Base-by-base conservation (phyloP, 2,329 filamentous ascomycete genomes). In the Sphaerulina vaccinii region DNA sequence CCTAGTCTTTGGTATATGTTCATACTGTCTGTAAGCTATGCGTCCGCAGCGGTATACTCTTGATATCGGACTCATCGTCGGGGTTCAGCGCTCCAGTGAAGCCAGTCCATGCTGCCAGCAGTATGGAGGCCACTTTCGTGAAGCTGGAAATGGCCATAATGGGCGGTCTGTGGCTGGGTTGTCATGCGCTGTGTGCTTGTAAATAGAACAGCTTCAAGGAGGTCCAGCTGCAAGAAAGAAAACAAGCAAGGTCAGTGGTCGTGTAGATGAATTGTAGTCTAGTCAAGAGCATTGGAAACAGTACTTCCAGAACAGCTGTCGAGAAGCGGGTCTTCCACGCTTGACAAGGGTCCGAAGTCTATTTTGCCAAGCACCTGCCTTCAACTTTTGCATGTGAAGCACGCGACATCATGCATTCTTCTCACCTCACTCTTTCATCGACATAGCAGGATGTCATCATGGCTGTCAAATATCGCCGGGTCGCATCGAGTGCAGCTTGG, bases 401-500 rank as follows among this genome's bases (percentile, higher is more conserved):
- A 35, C 27, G n/a, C 27, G n/a, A 16, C 24, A 7, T 27, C 24
- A 27, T 11, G 8, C 24, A 29, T 11, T 32, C 5, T 11, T 38
- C 16, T 29, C 36, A 41, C 27, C n/a, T 43, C 38, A 29, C 45
- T 18, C n/a, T 11, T 9, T 11, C 27, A 23, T 49, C 24, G 13
- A n/a, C 10, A n/a, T 22, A 7, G 18, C 21, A 50, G 10, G 18
- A 50, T 50, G 47, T 50, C 47, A 43, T 50, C 47, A 51, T 77
- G 74, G 74, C 64, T 76, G 57, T 68, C 72, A 52, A 67, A 72
- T 42, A 65, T 70, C 24, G 70, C 71, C 3, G 67, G 70, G 33
- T 76, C 73, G 35, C 76, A 77, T 64, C 69, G 73, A 61, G 69
- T 75, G 36, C 88, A 90, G 68, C 74, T 93, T 29, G 79, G 83